Percentiles rank a stretch among this genome's conserved stretches.
Conservation (phyloP, 176 grass and related monocot genomes). For the Musa schizocarpa region DNA sequence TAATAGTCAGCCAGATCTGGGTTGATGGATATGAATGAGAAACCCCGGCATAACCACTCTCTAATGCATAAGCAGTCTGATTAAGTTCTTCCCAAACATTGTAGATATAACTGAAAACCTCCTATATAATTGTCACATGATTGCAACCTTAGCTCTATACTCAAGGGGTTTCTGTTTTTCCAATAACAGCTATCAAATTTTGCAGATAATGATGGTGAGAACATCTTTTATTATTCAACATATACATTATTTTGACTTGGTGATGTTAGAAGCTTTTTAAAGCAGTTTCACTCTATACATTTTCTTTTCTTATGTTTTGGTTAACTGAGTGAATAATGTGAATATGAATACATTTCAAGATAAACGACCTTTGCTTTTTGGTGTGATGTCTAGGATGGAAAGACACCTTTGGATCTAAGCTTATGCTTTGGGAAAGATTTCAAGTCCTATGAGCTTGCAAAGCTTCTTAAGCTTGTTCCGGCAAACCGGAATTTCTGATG, state of each 20-base stretch:
- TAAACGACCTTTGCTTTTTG: constrained; percentile 3
- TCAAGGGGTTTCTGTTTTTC: background rate
- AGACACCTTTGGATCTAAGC: constrained; percentile 73
- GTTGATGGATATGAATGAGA: no score
- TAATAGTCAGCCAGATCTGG: no score
- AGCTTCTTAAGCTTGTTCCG: constrained; percentile 77
- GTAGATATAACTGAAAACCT: no score
- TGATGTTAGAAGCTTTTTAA: background rate
- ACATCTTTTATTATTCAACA: no score
- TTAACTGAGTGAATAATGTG: background rate
- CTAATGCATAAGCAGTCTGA: no score
- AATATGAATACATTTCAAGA: background rate
- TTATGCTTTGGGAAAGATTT: constrained; percentile 92
- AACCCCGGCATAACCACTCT: no score
- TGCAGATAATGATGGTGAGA: background rate
- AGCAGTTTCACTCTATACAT: background rate
- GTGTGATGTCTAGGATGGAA: constrained; percentile 55
- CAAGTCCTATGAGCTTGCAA: constrained; percentile 90
- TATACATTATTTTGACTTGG: background rate
- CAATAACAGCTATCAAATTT: background rate
- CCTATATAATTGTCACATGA: no score
- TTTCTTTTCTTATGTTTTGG: background rate
- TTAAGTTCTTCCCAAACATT: no score
- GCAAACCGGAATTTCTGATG: constrained; percentile 47
- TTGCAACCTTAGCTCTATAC: no score